These are phyloP conservation scores for Vanrija humicola DNA, from an alignment of 1,284 basidiomycete species.

Conservation along the genomic window DNA sequence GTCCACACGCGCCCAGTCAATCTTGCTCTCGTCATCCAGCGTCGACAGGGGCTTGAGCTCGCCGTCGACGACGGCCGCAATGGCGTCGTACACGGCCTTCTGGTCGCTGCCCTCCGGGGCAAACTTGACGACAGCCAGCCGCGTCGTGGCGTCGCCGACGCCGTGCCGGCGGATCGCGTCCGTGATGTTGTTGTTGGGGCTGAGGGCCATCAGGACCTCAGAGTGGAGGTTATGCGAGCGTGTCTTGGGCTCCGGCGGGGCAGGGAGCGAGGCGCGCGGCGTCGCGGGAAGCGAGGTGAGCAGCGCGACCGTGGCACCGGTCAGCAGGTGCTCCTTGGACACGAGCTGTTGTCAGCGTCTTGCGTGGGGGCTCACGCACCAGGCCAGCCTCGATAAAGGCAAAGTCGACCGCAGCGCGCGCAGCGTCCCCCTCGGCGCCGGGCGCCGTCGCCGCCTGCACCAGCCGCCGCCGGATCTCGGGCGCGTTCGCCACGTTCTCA, in stretches of 20 bases:
- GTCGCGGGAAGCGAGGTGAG: conserved; percentile 54
- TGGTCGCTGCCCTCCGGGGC: conserved; percentile 27
- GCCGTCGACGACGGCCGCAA: conserved; percentile 61
- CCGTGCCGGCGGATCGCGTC: conserved; percentile 82
- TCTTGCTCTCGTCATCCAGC: conserved; percentile 16
- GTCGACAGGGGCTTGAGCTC: conserved; percentile 52
- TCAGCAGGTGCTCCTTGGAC: conserved; percentile 61
- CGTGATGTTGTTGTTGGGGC: conserved; percentile 81
- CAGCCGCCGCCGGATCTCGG: conserved; percentile 61
- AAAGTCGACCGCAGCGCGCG: conserved; percentile 73
- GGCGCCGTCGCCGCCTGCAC: conserved; percentile 61
- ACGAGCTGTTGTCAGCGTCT: conserved; percentile 29
- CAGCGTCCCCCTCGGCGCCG: conserved; percentile 61
- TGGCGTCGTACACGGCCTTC: conserved; percentile 52
- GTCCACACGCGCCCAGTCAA: conserved; percentile 55
- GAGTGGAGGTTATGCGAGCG: conserved; percentile 57
- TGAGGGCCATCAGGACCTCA: conserved; percentile 76
- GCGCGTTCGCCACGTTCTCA: conserved; percentile 61
- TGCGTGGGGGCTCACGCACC: conserved; percentile 45
- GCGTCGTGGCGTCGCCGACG: conserved; percentile 62
- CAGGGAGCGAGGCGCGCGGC: conserved; percentile 3
- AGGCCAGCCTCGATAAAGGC: conserved; percentile 75
- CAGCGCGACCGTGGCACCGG: conserved; percentile 73
- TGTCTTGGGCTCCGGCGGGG: conserved; percentile 22
- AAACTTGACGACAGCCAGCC: conserved; percentile 71